These are phyloP conservation scores for Ceratobasidium sp. DNA, from an alignment of 1,284 basidiomycete species.

Conservation along the genomic window DNA sequence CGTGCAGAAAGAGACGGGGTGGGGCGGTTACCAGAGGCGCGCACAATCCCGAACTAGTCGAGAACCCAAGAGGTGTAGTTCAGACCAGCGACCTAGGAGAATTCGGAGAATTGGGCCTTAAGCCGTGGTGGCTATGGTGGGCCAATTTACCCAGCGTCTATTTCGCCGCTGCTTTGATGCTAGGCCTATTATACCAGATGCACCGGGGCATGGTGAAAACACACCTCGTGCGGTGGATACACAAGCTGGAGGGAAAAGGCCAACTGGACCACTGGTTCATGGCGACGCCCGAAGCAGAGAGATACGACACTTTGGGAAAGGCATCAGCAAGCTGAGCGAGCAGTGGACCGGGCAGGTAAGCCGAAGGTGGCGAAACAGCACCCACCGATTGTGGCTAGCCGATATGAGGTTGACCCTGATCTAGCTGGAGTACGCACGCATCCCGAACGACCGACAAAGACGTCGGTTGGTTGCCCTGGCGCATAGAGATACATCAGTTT, in stretches of 20 bases:
- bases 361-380: slow-evolving; percentile 44
- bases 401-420: too few relatives aligned
- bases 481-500: slow-evolving; percentile 45
- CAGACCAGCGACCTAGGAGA: not conserved
- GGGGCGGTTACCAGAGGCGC: not conserved
- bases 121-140: slow-evolving; percentile 52
- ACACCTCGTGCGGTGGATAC: slow-evolving; percentile 50
- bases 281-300: not conserved
- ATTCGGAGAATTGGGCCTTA: not conserved
- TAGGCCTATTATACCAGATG: not conserved
- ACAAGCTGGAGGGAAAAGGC: not conserved
- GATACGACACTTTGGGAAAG: slow-evolving; percentile 10
- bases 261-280: not conserved
- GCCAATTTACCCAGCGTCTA: slow-evolving; percentile 1
- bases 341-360: slow-evolving; percentile 51
- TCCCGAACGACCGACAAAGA: slow-evolving; percentile 4
- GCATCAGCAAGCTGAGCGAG: not conserved
- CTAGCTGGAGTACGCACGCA: slow-evolving; percentile 51
- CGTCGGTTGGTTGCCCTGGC: slow-evolving; percentile 43
- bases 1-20: not conserved
- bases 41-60: not conserved
- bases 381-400: not conserved
- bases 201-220: slow-evolving; percentile 42
- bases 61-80: not conserved
- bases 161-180: not conserved